Conservation (phyloP, 1,139 yeast genomes). For the Wickerhamomyces sp. region DNA sequence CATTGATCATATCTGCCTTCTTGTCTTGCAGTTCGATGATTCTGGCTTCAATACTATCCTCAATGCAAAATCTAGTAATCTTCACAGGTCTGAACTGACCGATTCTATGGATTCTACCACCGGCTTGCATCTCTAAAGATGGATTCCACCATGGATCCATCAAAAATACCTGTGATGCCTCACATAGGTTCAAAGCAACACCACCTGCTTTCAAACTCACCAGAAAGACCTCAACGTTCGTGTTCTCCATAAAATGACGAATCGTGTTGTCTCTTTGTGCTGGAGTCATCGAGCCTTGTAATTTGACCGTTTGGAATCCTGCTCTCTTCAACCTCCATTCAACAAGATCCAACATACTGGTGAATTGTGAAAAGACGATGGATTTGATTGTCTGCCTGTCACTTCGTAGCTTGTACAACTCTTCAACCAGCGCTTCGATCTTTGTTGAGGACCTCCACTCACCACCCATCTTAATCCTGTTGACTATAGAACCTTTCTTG, state of each 20-base stretch:
- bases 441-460: slow-evolving; percentile 78
- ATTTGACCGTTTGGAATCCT: slow-evolving; percentile 87
- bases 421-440: slow-evolving; percentile 94
- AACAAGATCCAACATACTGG: slow-evolving; percentile 91
- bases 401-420: slow-evolving; percentile 77
- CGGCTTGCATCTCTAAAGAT: slow-evolving; percentile 96
- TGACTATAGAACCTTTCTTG: slow-evolving; percentile 80
- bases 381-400: slow-evolving; percentile 88
- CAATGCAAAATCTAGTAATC: slow-evolving; percentile 87
- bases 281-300: slow-evolving; percentile 97
- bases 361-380: slow-evolving; percentile 94
- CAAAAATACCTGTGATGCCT: slow-evolving; percentile 92
- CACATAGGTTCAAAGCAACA: slow-evolving; percentile 92
- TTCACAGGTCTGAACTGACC: slow-evolving; percentile 96
- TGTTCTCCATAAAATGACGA: slow-evolving; percentile 85
- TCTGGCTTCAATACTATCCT: slow-evolving; percentile 93
- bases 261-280: slow-evolving; percentile 89
- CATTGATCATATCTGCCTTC: slow-evolving; percentile 96
- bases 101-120: slow-evolving; percentile 96
- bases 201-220: slow-evolving; percentile 98
- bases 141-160: slow-evolving; percentile 99
- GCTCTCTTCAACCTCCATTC: slow-evolving; percentile 95
- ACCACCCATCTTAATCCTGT: slow-evolving; percentile 80
- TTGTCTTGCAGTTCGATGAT: slow-evolving; percentile 94
- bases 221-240: slow-evolving; percentile 85